Conservation (phyloP, 2,329 filamentous ascomycete genomes). For the Lithohypha guttulata region DNA sequence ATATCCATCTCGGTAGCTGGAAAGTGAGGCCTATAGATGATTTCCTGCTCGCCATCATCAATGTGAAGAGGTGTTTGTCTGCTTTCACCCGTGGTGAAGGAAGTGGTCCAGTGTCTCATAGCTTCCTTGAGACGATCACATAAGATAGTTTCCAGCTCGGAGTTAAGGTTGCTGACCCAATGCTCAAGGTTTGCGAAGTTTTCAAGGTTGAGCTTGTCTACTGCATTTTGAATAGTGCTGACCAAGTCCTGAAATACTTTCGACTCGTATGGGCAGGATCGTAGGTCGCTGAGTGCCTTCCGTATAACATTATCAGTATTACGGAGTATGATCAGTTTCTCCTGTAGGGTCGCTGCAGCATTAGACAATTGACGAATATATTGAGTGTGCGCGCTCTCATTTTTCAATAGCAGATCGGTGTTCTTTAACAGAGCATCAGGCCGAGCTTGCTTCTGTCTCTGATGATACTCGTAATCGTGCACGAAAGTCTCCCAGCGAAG, state of each 20-base stretch:
- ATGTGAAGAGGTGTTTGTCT: conserved; percentile 20
- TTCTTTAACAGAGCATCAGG: conserved; percentile 43
- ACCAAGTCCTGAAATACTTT: conserved; percentile 70
- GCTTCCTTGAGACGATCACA: conserved; percentile 74
- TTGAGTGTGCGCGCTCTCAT: conserved; percentile 87
- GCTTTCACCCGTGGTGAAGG: conserved; percentile 53
- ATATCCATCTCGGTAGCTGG: conserved; percentile 68
- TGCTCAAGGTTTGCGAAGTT: conserved; percentile 86
- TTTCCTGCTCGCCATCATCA: conserved; percentile 15
- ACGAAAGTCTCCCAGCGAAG: conserved; percentile 97
- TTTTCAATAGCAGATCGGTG: conserved; percentile 40
- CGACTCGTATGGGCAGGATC: conserved; percentile 71
- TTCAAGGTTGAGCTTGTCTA: conserved; percentile 93
- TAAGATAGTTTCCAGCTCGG: conserved; percentile 69
- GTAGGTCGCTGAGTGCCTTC: conserved; percentile 71
- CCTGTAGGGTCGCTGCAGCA: conserved; percentile 76
- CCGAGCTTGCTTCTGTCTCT: conserved; percentile 51
- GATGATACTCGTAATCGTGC: conserved; percentile 85
- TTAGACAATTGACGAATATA: conserved; percentile 90
- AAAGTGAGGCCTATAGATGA: conserved; percentile 31
- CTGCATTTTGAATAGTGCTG: conserved; percentile 76
- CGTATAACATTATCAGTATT: conserved; percentile 72
- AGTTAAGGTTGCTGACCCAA: conserved; percentile 83
- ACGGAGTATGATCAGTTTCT: conserved; percentile 68
- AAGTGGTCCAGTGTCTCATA: conserved; percentile 74